Conservation (phyloP, 2,329 filamentous ascomycete species). For the Ophiostoma pallidulum region DNA sequence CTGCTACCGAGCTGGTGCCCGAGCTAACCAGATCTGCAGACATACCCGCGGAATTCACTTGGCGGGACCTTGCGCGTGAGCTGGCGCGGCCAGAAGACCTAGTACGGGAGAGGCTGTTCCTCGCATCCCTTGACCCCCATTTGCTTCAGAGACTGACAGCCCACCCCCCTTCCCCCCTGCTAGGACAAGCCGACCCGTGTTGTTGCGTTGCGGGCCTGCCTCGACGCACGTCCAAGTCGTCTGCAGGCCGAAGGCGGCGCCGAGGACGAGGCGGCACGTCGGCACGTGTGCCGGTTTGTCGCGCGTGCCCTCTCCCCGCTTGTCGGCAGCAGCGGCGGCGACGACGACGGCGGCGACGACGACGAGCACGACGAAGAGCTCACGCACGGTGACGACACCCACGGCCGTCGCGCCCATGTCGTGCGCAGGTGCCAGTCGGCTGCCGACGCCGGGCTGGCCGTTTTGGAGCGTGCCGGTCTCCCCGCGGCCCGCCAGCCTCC, state of each 20-base stretch:
- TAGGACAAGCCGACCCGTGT: slow-evolving; percentile 9
- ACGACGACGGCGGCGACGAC: background rate
- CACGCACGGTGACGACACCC: slow-evolving; percentile 2
- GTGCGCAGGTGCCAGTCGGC: slow-evolving; percentile 9
- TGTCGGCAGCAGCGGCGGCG: background rate
- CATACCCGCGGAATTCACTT: slow-evolving; percentile 9
- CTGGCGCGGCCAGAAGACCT: slow-evolving; percentile 5
- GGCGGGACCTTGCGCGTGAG: slow-evolving; percentile 8
- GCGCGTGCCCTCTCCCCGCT: slow-evolving; percentile 11
- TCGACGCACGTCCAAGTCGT: slow-evolving; percentile 5
- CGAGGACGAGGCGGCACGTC: background rate
- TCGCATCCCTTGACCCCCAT: too few species aligned
- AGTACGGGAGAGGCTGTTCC: too few species aligned
- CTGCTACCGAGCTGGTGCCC: background rate
- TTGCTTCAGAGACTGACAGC: background rate
- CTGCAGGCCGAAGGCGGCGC: background rate
- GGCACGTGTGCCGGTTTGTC: slow-evolving; percentile 10
- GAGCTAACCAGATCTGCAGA: background rate
- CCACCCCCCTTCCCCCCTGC: too few species aligned
- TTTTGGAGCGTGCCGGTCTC: slow-evolving; percentile 5
- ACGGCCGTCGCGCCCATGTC: background rate
- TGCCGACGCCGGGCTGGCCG: slow-evolving; percentile 15
- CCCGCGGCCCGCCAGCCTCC: too few species aligned
- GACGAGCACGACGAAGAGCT: background rate
- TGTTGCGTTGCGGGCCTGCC: slow-evolving; percentile 4